Evolutionary conservation across 2,329 filamentous ascomycete species (phyloP).

Genomic region (Fonsecaea pedrosoi): DNA sequence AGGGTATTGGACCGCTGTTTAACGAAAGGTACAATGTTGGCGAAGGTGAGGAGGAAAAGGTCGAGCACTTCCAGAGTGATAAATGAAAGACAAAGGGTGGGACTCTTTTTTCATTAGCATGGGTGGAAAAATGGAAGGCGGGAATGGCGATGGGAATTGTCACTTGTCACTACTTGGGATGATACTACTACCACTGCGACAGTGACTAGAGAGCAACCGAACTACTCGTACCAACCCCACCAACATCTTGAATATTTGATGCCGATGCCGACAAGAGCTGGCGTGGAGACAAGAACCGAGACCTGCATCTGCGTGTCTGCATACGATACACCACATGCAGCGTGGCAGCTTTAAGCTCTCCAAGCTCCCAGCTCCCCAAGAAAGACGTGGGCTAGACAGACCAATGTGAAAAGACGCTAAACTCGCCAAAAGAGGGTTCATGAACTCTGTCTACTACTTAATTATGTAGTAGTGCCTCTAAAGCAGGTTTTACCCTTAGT

Average conservation of each 20-base stretch:
- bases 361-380: not conserved
- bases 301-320: not conserved
- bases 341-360: not conserved
- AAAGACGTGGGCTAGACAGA: too few species aligned
- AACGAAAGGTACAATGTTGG: slow-evolving; percentile 11
- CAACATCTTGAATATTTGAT: not conserved
- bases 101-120: not conserved
- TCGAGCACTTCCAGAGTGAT: slow-evolving; percentile 17
- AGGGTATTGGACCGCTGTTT: slow-evolving; percentile 15
- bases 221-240: not conserved
- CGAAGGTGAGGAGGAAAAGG: slow-evolving; percentile 3
- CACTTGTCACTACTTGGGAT: not conserved
- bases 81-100: slow-evolving; percentile 18
- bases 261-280: not conserved
- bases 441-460: not conserved
- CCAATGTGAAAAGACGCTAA: not conserved
- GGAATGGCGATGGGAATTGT: slow-evolving; percentile 1
- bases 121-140: slow-evolving; percentile 19
- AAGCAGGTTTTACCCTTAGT: slow-evolving; percentile 1
- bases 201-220: not conserved
- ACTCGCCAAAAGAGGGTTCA: not conserved
- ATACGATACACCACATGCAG: not conserved
- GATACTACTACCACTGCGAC: not conserved
- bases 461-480: not conserved
- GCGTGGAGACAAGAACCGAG: slow-evolving; percentile 2